These are phyloP conservation scores for Leonotis leonurus DNA, from an alignment of 257 asterid genomes.

Conservation along the genomic window DNA sequence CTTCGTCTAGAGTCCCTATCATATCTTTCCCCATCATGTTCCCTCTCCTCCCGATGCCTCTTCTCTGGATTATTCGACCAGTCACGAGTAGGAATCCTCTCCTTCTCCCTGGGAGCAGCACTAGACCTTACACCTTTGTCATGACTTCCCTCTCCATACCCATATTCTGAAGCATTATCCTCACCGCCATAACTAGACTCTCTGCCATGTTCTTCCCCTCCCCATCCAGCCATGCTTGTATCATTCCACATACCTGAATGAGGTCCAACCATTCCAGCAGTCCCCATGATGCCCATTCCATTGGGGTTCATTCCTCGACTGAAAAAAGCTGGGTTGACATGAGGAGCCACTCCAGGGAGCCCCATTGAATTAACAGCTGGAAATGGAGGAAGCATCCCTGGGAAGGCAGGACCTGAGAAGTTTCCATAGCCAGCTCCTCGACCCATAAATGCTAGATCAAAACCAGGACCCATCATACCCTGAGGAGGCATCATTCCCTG, in stretches of 20 bases:
- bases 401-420: constrained; percentile 65
- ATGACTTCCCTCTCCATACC: constrained; percentile 69
- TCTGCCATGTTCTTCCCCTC: constrained; percentile 75
- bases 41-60: constrained; percentile 66
- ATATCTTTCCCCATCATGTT: constrained; percentile 25
- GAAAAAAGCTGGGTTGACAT: constrained; percentile 90
- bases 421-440: constrained; percentile 84
- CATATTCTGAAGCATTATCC: constrained; percentile 76
- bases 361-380: constrained; percentile 79
- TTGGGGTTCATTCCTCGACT: constrained; percentile 89
- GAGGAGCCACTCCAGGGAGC: constrained; percentile 96
- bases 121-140: constrained; percentile 66
- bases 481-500: constrained; percentile 85
- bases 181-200: constrained; percentile 94
- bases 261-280: constrained; percentile 70
- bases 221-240: constrained; percentile 78
- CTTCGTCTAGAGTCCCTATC: constrained; percentile 28
- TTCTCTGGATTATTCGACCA: constrained; percentile 79
- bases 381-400: constrained; percentile 70
- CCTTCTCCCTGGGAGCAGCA: constrained; percentile 58
- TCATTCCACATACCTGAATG: constrained; percentile 87
- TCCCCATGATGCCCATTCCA: constrained; percentile 90
- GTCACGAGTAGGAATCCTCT: constrained; percentile 65
- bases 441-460: constrained; percentile 90
- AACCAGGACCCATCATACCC: constrained; percentile 91